These are phyloP conservation scores for Carallia brachiata DNA, from an alignment of 345 rosid genomes.

Conservation along the genomic window DNA sequence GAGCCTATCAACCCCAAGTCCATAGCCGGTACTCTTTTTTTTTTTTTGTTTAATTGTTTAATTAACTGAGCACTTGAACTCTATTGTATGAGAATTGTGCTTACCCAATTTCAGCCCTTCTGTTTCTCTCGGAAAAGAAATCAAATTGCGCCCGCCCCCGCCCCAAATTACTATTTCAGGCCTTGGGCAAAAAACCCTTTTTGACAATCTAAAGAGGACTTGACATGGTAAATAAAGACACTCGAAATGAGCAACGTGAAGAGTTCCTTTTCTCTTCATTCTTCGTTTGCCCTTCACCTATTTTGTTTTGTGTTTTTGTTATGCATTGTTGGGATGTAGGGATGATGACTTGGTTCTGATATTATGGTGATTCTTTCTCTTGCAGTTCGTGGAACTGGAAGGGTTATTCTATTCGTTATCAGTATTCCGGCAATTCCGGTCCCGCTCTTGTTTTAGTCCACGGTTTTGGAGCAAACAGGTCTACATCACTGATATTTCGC, in stretches of 20 bases:
- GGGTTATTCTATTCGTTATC: conserved; percentile 82
- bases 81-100: background rate
- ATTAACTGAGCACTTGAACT: background rate
- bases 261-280: too few relatives aligned
- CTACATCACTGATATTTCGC: conserved; percentile 49
- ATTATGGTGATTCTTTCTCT: background rate
- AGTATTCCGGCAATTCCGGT: conserved; percentile 63
- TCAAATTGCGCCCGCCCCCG: too few relatives aligned
- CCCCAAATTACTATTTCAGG: too few relatives aligned
- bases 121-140: too few relatives aligned
- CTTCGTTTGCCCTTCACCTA: too few relatives aligned
- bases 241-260: too few relatives aligned
- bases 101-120: too few relatives aligned
- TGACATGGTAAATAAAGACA: too few relatives aligned
- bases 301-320: too few relatives aligned
- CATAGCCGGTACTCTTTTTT: conserved; percentile 41
- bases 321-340: too few relatives aligned
- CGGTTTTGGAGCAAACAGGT: conserved; percentile 99
- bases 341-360: background rate
- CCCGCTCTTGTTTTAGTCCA: conserved; percentile 83
- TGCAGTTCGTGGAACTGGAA: conserved; percentile 83
- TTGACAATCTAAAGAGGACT: too few relatives aligned
- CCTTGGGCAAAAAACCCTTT: too few relatives aligned
- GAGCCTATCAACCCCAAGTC: conserved; percentile 26
- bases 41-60: background rate